A percentile compares a stretch with the other conserved stretches of the same genome.
These are phyloP conservation scores for Lasiosphaeria ovina DNA, from an alignment of 495 filamentous ascomycete genomes.

Conservation along the genomic window DNA sequence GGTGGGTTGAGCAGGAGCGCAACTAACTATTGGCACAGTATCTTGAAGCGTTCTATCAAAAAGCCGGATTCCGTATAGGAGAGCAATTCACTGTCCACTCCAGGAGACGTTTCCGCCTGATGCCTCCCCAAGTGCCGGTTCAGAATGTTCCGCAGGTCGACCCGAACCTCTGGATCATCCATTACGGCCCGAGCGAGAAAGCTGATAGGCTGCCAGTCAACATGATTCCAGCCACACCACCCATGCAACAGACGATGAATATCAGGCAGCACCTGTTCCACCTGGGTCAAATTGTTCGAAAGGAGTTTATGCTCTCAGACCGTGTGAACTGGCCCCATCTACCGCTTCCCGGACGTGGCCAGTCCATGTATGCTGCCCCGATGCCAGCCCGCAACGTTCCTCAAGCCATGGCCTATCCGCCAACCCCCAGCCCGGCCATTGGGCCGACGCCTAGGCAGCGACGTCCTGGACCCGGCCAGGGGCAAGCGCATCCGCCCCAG, in stretches of 20 bases:
- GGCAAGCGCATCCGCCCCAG: constrained; percentile 28
- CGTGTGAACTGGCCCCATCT: constrained; percentile 85
- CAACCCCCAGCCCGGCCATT: constrained; percentile 37
- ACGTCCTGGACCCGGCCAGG: constrained; percentile 23
- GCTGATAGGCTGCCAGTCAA: constrained; percentile 65
- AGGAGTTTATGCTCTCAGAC: constrained; percentile 92
- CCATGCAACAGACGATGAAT: constrained; percentile 58
- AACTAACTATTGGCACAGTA: constrained; percentile 36
- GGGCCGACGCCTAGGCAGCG: constrained; percentile 48
- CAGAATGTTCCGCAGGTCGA: constrained; percentile 64
- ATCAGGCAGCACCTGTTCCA: constrained; percentile 68
- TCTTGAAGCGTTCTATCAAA: constrained; percentile 81
- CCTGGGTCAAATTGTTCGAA: constrained; percentile 78
- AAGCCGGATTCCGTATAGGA: constrained; percentile 69
- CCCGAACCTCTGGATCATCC: constrained; percentile 87
- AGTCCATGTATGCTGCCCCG: constrained; percentile 40
- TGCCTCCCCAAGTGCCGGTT: constrained; percentile 58
- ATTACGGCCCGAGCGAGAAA: constrained; percentile 75
- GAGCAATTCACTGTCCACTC: constrained; percentile 70
- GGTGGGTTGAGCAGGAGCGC: background rate
- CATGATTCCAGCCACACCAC: constrained; percentile 57
- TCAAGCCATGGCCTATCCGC: constrained; percentile 52
- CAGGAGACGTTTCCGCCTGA: constrained; percentile 80
- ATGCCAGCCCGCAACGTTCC: constrained; percentile 41
- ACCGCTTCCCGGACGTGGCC: constrained; percentile 57